phyloP scores from a whole-genome alignment of 768 basidiomycete genomes.

The Phlebiopsis gigantea region DNA sequence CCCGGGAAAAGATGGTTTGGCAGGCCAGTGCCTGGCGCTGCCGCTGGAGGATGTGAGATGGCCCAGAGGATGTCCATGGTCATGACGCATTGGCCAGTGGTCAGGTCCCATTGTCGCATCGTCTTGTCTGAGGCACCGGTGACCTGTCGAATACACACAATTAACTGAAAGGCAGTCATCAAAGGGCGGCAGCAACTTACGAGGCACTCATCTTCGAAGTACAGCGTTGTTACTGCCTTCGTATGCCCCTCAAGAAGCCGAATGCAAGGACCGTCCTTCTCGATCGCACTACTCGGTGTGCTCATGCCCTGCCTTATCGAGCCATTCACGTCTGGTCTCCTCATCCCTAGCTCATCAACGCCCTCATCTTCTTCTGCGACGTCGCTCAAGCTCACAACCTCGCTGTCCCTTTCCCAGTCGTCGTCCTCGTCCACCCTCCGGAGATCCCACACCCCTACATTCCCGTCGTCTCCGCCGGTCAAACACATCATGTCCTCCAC shows the following conservation, averaged over 20 bases:
- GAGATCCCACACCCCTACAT: slow-evolving; percentile 87
- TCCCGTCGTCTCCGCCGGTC: slow-evolving; percentile 86
- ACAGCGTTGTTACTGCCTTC: slow-evolving; percentile 88
- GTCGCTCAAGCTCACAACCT: slow-evolving; percentile 47
- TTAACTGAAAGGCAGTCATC: background rate
- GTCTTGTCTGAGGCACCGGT: slow-evolving; percentile 99
- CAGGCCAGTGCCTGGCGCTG: slow-evolving; percentile 34
- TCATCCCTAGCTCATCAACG: slow-evolving; percentile 24
- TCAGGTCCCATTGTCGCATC: slow-evolving; percentile 95
- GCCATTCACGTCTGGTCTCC: slow-evolving; percentile 18
- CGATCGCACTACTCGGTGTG: slow-evolving; percentile 29
- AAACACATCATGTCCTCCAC: slow-evolving; percentile 89
- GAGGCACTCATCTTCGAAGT: slow-evolving; percentile 92
- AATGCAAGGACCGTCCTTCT: slow-evolving; percentile 58
- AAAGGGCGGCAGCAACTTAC: slow-evolving; percentile 38
- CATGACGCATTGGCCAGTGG: slow-evolving; percentile 95
- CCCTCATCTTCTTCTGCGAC: slow-evolving; percentile 59
- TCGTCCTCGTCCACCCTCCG: slow-evolving; percentile 72
- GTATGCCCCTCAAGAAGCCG: slow-evolving; percentile 85
- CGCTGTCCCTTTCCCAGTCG: slow-evolving; percentile 43
- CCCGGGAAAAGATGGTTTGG: slow-evolving; percentile 47
- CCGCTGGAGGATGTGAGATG: slow-evolving; percentile 77
- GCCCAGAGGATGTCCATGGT: slow-evolving; percentile 99
- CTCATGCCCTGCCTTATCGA: slow-evolving; percentile 36
- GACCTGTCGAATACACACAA: slow-evolving; percentile 48